Base-by-base conservation (phyloP, 257 asterid species). In the Solanum tacnaense region DNA sequence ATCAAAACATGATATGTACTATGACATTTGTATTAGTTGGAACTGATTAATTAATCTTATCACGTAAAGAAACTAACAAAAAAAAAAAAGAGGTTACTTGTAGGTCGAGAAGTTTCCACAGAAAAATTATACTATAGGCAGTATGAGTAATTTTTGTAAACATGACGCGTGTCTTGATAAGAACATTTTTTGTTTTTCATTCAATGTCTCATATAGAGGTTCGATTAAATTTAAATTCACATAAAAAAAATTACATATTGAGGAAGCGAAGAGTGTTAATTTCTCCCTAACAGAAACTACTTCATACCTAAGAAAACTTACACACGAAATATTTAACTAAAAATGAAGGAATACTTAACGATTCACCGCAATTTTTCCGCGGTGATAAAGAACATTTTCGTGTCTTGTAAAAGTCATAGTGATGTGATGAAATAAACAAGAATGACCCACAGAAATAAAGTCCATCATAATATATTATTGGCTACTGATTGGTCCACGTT, bases 201-300 rank as follows among this genome's bases (percentile, higher is more conserved):
- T 9, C 2, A 1, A 31, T 31, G 4, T 13, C 2, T 16, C 1
- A 0, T 31, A 70, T 31, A 31, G 2, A 29, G 0, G 1, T 29
- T 15, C 1, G 1, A 70, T 7, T 31, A 70, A 15, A 31, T 70
- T 31, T 7, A 3, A 15, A 70, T 70, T 31, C 0, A 13, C 2
- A 1, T 68, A 0, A 13, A 13, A 70, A 68, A 27, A 6, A 0
- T 6, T 52, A 6, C 10, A 16, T 16, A 18, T 3, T 6, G 0
- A 52, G 9, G 9, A 52, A 0, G 0, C 1, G 4, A 1, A 6
- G n/a, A 18, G n/a, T 52, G 62, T 52, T 15, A 5, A 2, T 15
- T 18, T 52, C 62, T 52, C 9, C 3, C 58, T 13, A 49, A 49
- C 7, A 49, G 0, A 52, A 18, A 16, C 7, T 23, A 9, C 7